Base-by-base conservation (phyloP, 768 basidiomycete genomes). In the Russula ochroleuca region DNA sequence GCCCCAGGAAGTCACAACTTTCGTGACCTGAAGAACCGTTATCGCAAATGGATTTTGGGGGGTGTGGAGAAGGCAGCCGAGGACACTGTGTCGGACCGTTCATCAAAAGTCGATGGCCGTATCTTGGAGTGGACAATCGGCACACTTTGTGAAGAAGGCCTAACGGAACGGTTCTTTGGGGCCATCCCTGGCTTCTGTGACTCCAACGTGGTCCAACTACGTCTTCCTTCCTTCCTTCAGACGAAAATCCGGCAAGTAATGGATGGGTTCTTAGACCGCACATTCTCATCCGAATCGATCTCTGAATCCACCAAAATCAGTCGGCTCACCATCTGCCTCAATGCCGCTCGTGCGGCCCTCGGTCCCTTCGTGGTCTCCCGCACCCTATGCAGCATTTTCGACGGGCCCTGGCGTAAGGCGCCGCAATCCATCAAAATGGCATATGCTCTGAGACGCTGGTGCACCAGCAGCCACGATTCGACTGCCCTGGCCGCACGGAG, bases 51-150 rank as follows among this genome's bases (percentile, higher is more conserved):
- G 50, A 2, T 25, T n/a, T 37, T 23, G 0, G 35, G 54, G 0
- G 61, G 55, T 17, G 28, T 57, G 38, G 55, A 17, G 17, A 57
- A 33, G 40, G 47, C 48, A 6, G 61, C 55, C n/a, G 55, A 57
- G 40, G 47, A 57, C 9, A 35, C 31, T 21, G 61, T 19, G 10
- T 21, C 14, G 28, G 21, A 50, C 2, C 23, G n/a, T 2, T 49
- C 61, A 33, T 43, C 49, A 11, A 33, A 43, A 5, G 17, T 62
- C n/a, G 55, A 62, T 33, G n/a, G 28, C 21, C 40, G 49, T 19
- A 13, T 54, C 4, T 9, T 62, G 21, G 38, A 50, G 3, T 43
- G 55, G 38, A 57, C 61, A 1, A 35, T 56, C 15, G 38, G 25
- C 3, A 25, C 61, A 8, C 15, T 62, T 13, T 49, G 14, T 40